These are phyloP conservation scores for Yarrowia sp. DNA, from an alignment of 805 yeast species.

Conservation along the genomic window DNA sequence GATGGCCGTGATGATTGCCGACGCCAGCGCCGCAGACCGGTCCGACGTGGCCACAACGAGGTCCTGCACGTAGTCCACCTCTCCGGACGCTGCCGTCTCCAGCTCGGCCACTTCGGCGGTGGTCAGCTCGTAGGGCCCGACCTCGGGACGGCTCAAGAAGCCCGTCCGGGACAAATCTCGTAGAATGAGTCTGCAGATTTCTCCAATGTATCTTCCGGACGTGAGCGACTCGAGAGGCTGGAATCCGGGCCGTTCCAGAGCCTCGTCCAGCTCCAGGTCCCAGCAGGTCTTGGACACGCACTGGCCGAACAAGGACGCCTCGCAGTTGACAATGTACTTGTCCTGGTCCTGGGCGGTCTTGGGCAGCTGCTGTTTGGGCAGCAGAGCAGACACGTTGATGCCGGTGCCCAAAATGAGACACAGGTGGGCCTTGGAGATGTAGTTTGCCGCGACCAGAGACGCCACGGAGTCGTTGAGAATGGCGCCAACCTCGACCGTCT, in stretches of 20 bases:
- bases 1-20: slow-evolving; percentile 32
- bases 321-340: slow-evolving; percentile 70
- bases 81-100: slow-evolving; percentile 19
- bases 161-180: slow-evolving; percentile 57
- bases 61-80: slow-evolving; percentile 31
- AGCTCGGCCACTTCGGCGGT: slow-evolving; percentile 26
- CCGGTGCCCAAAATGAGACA: slow-evolving; percentile 94
- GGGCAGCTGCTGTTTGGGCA: slow-evolving; percentile 54
- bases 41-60: slow-evolving; percentile 35
- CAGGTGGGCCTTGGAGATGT: slow-evolving; percentile 55
- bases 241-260: slow-evolving; percentile 65
- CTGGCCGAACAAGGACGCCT: slow-evolving; percentile 89
- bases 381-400: slow-evolving; percentile 66
- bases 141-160: slow-evolving; percentile 31
- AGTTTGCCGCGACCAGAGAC: slow-evolving; percentile 74
- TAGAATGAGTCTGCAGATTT: slow-evolving; percentile 66
- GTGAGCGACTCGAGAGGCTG: slow-evolving; percentile 86
- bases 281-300: slow-evolving; percentile 72
- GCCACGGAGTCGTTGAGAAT: slow-evolving; percentile 90
- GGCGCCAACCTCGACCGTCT: slow-evolving; percentile 62
- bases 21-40: slow-evolving; percentile 37
- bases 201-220: slow-evolving; percentile 87
- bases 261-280: slow-evolving; percentile 63
- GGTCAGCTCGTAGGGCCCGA: slow-evolving; percentile 32
- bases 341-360: slow-evolving; percentile 24